These are phyloP conservation scores for Acmispon strigosus DNA, from an alignment of 306 rosid species.

Conservation along the genomic window DNA sequence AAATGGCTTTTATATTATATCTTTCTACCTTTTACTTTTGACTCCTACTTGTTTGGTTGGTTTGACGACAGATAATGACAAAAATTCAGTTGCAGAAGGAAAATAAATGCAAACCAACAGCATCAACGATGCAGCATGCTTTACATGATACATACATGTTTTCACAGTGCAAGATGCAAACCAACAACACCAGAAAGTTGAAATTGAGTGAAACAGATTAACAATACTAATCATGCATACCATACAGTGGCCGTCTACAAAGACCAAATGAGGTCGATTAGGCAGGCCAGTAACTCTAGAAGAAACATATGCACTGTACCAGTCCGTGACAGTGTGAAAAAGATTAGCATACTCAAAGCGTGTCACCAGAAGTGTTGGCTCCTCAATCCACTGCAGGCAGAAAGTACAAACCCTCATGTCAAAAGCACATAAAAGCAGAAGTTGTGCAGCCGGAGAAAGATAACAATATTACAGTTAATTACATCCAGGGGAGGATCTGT, in stretches of 20 bases:
- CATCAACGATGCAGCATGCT: neutral
- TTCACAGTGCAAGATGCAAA: neutral
- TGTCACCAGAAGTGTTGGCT: constrained; percentile 86
- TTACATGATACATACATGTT: neutral
- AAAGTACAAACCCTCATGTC: constrained; percentile 11
- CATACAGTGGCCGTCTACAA: constrained; percentile 90
- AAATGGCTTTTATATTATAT: no score
- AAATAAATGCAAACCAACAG: neutral
- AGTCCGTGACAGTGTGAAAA: constrained; percentile 89
- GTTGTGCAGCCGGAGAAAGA: neutral
- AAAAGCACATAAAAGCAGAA: constrained; percentile 30
- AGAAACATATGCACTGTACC: constrained; percentile 93
- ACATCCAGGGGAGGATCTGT: neutral
- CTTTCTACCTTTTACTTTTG: neutral
- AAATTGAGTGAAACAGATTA: neutral
- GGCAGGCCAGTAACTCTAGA: constrained; percentile 82
- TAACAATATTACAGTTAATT: neutral
- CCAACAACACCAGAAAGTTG: constrained; percentile 5
- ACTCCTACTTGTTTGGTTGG: neutral
- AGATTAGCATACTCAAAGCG: constrained; percentile 96
- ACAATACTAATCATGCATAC: constrained; percentile 35
- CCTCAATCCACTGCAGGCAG: constrained; percentile 90
- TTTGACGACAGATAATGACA: neutral
- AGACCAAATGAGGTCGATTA: constrained; percentile 75
- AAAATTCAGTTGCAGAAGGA: neutral